Evolutionary conservation across 768 basidiomycete species (phyloP).

Genomic region (Boletellus emodensis): DNA sequence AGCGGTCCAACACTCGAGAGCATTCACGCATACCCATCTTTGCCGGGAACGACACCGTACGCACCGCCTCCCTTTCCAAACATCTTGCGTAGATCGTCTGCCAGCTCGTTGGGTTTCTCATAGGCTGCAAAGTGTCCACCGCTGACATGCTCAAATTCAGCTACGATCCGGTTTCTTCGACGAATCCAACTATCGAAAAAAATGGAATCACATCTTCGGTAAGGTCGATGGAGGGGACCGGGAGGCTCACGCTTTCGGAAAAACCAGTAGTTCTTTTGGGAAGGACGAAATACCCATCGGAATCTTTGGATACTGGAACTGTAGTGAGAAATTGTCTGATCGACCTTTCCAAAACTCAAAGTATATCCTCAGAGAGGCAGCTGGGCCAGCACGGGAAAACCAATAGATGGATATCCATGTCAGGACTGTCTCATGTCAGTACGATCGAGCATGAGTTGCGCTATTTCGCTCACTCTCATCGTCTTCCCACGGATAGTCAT

Average conservation of each 20-base stretch:
- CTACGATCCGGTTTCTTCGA: conserved; percentile 39
- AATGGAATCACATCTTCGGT: not conserved
- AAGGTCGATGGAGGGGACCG: rapidly evolving
- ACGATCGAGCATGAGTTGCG: no score
- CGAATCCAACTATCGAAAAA: conserved; percentile 39
- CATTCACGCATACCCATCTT: conserved; percentile 37
- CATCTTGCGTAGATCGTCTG: conserved; percentile 51
- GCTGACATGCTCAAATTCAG: conserved; percentile 42
- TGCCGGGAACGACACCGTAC: conserved; percentile 43
- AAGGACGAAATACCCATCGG: conserved; percentile 51
- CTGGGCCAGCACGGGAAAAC: conserved; percentile 57
- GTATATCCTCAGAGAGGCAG: conserved; percentile 56
- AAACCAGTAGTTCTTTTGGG: conserved; percentile 42
- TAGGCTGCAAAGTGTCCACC: conserved; percentile 61
- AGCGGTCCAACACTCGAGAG: no score
- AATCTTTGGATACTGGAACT: conserved; percentile 18
- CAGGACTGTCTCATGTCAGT: conserved; percentile 37
- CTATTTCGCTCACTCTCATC: no score
- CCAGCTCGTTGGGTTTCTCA: conserved; percentile 48
- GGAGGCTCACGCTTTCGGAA: conserved; percentile 36
- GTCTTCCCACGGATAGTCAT: conserved; percentile 53
- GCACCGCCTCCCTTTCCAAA: conserved; percentile 51
- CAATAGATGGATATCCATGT: conserved; percentile 59
- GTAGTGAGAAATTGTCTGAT: rapidly evolving
- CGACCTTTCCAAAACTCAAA: conserved; percentile 37